Base-by-base conservation (phyloP, 345 rosid genomes). In the Carallia brachiata region DNA sequence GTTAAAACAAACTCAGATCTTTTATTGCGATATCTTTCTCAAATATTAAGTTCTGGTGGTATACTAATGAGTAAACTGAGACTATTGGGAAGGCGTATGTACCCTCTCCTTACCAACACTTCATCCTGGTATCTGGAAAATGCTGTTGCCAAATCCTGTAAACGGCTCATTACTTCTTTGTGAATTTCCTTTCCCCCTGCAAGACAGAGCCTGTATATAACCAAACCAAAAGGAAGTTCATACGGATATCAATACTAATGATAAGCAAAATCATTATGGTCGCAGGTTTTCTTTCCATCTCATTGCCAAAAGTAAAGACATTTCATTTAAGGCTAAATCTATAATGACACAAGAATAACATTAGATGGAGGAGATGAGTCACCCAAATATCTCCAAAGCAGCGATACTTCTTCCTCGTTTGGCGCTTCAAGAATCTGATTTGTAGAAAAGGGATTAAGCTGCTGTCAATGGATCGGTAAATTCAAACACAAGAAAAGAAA, bases 341-440 rank as follows among this genome's bases (percentile, higher is more conserved):
- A 44, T 10, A 44, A 2, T 44, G 50, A 44, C 17, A 62, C 19
- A 28, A 13, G 61, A 68, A 69, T 27, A 5, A n/a, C 63, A 57
- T 7, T 15, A 54, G 5, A 36, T 77, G 70, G 28, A 62, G 16
- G 67, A 80, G 62, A 67, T 58, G 72, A 80, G 50, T 77, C 80
- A 94, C 99, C 99, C 85, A 75, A 87, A 89, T 54, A 94, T 75
- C 79, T 90, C 99, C 73, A 81, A 62, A 94, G 91, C 71, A 94
- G 67, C 58, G 84, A 81, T 53, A 84, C 81, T 82, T 94, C 99
- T 83, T 94, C 99, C 74, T 86, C 88, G 62, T 77, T 87, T 32
- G 99, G 97, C 68, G 88, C 87, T 86, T 87, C 97, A 62, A 91
- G 86, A 87, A 94, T 90, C 99, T 94, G 86, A 84, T 79, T 87